These are phyloP conservation scores for Stagonosporopsis tanaceti DNA, from an alignment of 2,329 filamentous ascomycete genomes.

Conservation along the genomic window DNA sequence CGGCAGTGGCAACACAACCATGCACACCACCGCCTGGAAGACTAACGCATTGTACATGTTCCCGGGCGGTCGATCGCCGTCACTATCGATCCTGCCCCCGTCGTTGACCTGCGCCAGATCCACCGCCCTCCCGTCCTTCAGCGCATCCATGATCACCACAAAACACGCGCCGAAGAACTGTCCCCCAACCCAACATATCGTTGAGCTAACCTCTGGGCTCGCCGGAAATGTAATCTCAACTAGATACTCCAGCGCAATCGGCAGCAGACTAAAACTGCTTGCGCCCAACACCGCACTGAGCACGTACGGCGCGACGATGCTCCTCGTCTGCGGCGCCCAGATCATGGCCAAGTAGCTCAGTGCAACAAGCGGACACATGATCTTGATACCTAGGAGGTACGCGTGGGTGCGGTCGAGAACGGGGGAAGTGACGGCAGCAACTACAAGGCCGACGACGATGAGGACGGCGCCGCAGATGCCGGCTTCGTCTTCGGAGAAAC, in stretches of 20 bases:
- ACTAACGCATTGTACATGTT: slow-evolving; percentile 80
- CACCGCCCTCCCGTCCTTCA: slow-evolving; percentile 58
- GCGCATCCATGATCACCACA: slow-evolving; percentile 80
- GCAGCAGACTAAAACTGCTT: slow-evolving; percentile 79
- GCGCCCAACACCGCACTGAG: slow-evolving; percentile 81
- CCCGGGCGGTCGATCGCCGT: slow-evolving; percentile 60
- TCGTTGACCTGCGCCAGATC: slow-evolving; percentile 41
- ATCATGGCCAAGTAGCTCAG: slow-evolving; percentile 78
- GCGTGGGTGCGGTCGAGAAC: slow-evolving; percentile 85
- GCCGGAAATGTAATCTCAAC: slow-evolving; percentile 89
- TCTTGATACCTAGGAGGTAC: slow-evolving; percentile 76
- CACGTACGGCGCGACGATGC: slow-evolving; percentile 73
- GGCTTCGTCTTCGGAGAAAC: slow-evolving; percentile 81
- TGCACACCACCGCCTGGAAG: slow-evolving; percentile 77
- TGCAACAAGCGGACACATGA: slow-evolving; percentile 77
- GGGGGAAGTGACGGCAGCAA: slow-evolving; percentile 78
- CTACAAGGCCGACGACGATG: slow-evolving; percentile 85
- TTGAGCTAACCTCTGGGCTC: slow-evolving; percentile 83
- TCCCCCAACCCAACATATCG: slow-evolving; percentile 84
- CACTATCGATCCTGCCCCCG: slow-evolving; percentile 30
- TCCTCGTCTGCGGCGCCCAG: slow-evolving; percentile 75
- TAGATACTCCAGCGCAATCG: slow-evolving; percentile 84
- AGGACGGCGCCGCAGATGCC: slow-evolving; percentile 90
- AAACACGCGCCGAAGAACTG: slow-evolving; percentile 87
- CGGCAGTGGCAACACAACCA: slow-evolving; percentile 71